Conservation (phyloP, 164 flowering plant genomes). For the Magnolia changhungtana region DNA sequence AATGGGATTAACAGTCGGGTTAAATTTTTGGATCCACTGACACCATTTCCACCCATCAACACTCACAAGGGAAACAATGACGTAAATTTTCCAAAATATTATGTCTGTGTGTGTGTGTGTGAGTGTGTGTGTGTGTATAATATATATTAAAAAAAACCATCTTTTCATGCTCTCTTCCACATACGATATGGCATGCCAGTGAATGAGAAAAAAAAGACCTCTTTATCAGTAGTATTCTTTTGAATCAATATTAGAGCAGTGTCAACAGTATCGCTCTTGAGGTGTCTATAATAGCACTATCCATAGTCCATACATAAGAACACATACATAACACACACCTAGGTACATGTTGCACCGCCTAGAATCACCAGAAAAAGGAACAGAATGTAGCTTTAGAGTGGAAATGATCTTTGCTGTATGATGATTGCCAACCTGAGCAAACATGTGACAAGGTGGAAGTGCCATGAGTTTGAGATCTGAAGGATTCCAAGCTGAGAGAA, state of each 20-base stretch:
- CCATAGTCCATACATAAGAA: neutral
- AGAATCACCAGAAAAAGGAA: no score
- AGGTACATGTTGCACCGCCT: no score
- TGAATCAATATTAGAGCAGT: neutral
- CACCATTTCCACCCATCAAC: no score
- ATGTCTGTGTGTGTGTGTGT: no score
- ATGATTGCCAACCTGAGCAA: conserved; percentile 62
- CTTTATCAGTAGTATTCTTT: neutral
- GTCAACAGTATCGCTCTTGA: neutral
- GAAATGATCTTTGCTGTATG: neutral
- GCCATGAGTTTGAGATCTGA: conserved; percentile 91
- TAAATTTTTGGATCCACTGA: no score
- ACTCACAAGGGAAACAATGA: no score
- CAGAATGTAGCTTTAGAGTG: neutral
- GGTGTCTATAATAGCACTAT: neutral
- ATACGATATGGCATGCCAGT: neutral
- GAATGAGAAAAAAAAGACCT: neutral
- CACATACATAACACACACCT: neutral
- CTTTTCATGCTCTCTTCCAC: no score
- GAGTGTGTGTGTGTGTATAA: no score
- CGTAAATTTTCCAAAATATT: no score
- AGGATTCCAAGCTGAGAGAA: conserved; percentile 97
- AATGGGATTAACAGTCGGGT: no score
- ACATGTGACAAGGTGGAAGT: conserved; percentile 97
- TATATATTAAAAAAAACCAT: no score